phyloP scores from a whole-genome alignment of 345 rosid genomes.

The Salix suchowensis region DNA sequence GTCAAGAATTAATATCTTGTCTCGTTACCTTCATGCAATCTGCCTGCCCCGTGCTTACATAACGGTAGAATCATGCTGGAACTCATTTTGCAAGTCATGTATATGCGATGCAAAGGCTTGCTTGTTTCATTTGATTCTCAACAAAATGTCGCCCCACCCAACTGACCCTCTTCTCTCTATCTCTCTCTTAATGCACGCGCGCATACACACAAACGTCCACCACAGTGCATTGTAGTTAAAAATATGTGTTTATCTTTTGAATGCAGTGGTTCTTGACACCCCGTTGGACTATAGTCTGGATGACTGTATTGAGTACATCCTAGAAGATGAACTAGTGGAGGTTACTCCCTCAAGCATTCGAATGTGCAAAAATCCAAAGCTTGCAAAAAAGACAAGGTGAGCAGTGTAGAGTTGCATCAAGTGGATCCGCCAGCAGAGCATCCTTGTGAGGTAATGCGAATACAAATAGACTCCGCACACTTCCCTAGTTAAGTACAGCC shows the following conservation, averaged over 20 bases:
- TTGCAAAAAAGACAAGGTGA: conserved; percentile 53
- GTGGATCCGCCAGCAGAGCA: not conserved
- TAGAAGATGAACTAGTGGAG: conserved; percentile 96
- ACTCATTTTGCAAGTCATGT: too few relatives aligned
- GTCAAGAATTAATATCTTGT: not conserved
- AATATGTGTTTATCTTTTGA: not conserved
- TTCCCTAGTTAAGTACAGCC: not conserved
- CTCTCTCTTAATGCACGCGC: too few relatives aligned
- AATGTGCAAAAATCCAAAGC: conserved; percentile 88
- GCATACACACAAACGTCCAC: not conserved
- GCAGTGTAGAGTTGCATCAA: not conserved
- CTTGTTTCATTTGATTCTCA: too few relatives aligned
- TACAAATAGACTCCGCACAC: not conserved
- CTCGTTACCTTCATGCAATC: not conserved
- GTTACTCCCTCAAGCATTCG: conserved; percentile 79
- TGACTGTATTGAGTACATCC: conserved; percentile 93
- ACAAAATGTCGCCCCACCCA: too few relatives aligned
- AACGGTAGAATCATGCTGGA: too few relatives aligned
- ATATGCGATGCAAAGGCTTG: too few relatives aligned
- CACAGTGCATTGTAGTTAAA: not conserved
- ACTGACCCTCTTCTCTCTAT: too few relatives aligned
- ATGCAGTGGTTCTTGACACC: conserved; percentile 84
- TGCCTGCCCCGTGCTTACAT: not conserved
- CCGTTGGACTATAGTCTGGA: conserved; percentile 85
- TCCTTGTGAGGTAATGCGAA: not conserved